Evolutionary conservation across 2,329 filamentous ascomycete species (phyloP).

Genomic region (Trichoderma breve): DNA sequence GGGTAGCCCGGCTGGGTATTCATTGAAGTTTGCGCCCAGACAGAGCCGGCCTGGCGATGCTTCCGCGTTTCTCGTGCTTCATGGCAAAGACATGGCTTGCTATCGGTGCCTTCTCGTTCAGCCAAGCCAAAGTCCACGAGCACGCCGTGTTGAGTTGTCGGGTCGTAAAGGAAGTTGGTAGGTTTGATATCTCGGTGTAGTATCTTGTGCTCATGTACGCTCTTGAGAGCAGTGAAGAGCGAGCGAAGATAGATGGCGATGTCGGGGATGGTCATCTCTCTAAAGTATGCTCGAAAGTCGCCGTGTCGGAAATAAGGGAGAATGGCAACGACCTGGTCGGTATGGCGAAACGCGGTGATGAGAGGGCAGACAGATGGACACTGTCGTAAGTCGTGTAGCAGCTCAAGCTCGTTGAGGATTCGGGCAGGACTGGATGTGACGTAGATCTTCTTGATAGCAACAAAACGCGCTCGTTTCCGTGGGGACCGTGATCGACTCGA

Average conservation of each 20-base stretch:
- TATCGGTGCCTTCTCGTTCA: slow-evolving; percentile 75
- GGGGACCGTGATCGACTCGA: slow-evolving; percentile 33
- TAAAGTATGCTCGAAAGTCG: slow-evolving; percentile 93
- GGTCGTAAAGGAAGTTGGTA: slow-evolving; percentile 95
- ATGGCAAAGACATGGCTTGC: slow-evolving; percentile 78
- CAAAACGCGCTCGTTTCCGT: slow-evolving; percentile 61
- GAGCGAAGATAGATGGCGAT: slow-evolving; percentile 88
- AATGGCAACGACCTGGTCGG: slow-evolving; percentile 92
- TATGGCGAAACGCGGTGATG: slow-evolving; percentile 92
- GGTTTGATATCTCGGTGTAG: slow-evolving; percentile 96
- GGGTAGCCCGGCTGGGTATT: slow-evolving; percentile 69
- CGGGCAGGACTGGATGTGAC: slow-evolving; percentile 92
- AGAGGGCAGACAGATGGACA: slow-evolving; percentile 87
- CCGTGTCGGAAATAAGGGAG: slow-evolving; percentile 94
- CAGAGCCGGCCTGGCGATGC: slow-evolving; percentile 55
- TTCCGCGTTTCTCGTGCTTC: slow-evolving; percentile 62
- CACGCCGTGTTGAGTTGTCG: slow-evolving; percentile 74
- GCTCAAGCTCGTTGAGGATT: slow-evolving; percentile 93
- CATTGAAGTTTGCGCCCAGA: slow-evolving; percentile 51
- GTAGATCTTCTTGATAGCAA: slow-evolving; percentile 99
- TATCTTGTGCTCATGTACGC: slow-evolving; percentile 80
- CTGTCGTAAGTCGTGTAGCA: slow-evolving; percentile 81
- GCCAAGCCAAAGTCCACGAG: slow-evolving; percentile 99
- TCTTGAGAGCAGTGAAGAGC: slow-evolving; percentile 78
- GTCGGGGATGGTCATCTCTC: slow-evolving; percentile 80